Base-by-base conservation (phyloP, 2,329 filamentous ascomycete genomes). In the Xylariaceae sp. region DNA sequence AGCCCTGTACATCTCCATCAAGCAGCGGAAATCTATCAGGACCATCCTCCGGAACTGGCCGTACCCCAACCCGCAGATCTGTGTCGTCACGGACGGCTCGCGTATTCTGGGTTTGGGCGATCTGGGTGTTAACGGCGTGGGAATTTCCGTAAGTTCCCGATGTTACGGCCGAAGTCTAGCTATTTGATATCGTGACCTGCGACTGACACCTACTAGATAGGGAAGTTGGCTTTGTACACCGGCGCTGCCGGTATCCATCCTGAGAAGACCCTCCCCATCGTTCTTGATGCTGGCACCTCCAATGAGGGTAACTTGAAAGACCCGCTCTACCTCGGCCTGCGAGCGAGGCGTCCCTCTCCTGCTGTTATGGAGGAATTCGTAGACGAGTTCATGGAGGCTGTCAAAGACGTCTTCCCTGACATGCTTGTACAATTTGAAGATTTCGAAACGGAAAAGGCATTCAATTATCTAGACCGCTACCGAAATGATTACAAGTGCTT, bases 331-430 rank as follows among this genome's bases (percentile, higher is more conserved):
- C 84, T 97, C 69, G 94, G 94, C 64, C 88, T 92, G 64, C 86
- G 91, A 65, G 83, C 88, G 63, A 89, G 88, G 73, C 93, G 95
- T 68, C 82, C 93, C 48, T 80, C 87, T 7, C 75, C 87, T 17
- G 80, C 87, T 48, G 86, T 93, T 64, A 90, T 96, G 75, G 85
- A 87, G 69, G 89, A 90, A 59, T 97, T 97, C 74, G 84, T 97
- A 77, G 94, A 97, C 68, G 94, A 97, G 78, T 87, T 99, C 77
- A 97, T 99, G 94, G 82, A 83, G 65, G 93, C 94, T 51, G 82
- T 90, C 55, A 88, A 87, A 51, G 90, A 96, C 31, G 81, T 85
- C 31, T 84, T 75, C 70, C 82, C 81, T 28, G 73, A 80, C 13
- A 86, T 80, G 83, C 72, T 87, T 42, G 89, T 97, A 57, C 94